A percentile compares a stretch with the other conserved stretches of the same genome.
Evolutionary conservation across 1,284 basidiomycete species (phyloP).

Genomic region (Trametes hirsuta): DNA sequence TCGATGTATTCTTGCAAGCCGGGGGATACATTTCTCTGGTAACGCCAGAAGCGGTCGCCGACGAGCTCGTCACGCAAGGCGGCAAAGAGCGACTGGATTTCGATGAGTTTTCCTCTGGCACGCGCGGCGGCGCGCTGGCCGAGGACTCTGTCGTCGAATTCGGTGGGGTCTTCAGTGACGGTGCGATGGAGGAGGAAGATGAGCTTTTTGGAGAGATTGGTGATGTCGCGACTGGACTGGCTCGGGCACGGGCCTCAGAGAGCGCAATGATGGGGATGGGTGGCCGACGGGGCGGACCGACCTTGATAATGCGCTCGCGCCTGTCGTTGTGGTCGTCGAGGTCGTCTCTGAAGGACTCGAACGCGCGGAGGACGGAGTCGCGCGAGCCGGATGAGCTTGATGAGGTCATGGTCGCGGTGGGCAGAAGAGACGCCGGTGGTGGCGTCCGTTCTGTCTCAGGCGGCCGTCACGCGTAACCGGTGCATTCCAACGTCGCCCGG

Average conservation of each 20-base stretch:
- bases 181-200: constrained; percentile 93
- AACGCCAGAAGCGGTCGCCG: constrained; percentile 81
- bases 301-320: constrained; percentile 86
- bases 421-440: not conserved
- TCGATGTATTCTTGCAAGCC: constrained; percentile 94
- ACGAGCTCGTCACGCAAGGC: constrained; percentile 65
- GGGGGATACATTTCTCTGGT: constrained; percentile 76
- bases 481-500: too few relatives aligned
- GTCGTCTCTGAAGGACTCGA: constrained; percentile 66
- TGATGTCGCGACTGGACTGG: constrained; percentile 84
- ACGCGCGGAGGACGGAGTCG: constrained; percentile 41
- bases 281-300: constrained; percentile 30
- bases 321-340: constrained; percentile 78
- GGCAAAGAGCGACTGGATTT: constrained; percentile 72
- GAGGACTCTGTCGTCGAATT: constrained; percentile 34
- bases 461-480: not conserved
- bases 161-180: constrained; percentile 51
- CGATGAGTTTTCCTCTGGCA: constrained; percentile 69
- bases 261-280: not conserved
- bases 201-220: constrained; percentile 90
- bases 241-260: not conserved
- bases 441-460: not conserved
- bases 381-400: constrained; percentile 22
- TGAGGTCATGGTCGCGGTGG: constrained; percentile 11
- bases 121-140: constrained; percentile 53